Conservation (phyloP, 441 rosid species). For the Cnidoscolus chayamansa region DNA sequence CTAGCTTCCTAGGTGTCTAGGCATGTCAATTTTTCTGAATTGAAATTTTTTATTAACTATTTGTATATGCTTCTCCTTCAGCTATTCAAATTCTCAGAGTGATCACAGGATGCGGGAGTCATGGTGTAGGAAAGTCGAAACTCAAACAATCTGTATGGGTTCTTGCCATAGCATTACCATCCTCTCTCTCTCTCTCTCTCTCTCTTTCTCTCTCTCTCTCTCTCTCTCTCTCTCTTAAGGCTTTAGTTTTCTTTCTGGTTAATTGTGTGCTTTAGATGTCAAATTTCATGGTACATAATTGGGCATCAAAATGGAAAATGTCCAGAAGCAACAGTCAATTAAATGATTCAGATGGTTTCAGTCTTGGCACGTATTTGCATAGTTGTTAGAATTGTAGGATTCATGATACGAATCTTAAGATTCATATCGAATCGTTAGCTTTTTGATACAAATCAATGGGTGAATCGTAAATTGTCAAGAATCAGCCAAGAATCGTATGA, state of each 20-base stretch:
- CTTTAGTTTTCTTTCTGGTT: background rate
- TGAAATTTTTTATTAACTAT: constrained; percentile 7
- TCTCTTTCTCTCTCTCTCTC: too few relatives aligned
- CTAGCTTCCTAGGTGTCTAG: background rate
- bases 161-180: background rate
- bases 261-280: background rate
- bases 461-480: too few relatives aligned
- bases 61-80: constrained; percentile 27
- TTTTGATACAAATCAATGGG: too few relatives aligned
- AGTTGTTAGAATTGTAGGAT: too few relatives aligned
- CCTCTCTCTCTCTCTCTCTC: background rate
- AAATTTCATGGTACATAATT: background rate
- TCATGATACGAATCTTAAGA: too few relatives aligned
- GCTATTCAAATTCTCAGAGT: constrained; percentile 81
- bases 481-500: too few relatives aligned
- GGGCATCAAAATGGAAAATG: background rate
- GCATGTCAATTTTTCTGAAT: background rate
- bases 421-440: too few relatives aligned
- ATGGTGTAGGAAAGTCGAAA: constrained; percentile 77
- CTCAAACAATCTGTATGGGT: constrained; percentile 75
- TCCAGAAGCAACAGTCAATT: background rate
- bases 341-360: background rate
- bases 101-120: constrained; percentile 85
- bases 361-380: too few relatives aligned
- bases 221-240: background rate